Percentiles rank a stretch among this genome's conserved stretches.
phyloP scores from a whole-genome alignment of 2,329 filamentous ascomycete species.

The Fusarium euwallaceae region DNA sequence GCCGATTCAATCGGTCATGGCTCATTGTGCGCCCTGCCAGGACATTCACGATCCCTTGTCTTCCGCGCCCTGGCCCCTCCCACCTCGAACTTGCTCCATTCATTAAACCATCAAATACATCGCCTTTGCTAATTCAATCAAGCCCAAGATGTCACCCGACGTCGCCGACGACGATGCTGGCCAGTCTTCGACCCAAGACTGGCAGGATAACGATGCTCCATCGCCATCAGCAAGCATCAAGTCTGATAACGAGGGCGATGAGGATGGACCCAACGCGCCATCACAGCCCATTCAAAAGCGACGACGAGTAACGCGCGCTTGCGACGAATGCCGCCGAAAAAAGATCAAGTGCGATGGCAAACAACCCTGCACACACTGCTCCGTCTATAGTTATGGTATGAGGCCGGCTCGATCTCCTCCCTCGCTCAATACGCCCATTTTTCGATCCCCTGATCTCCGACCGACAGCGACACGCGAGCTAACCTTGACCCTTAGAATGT shows the following conservation, averaged over 20 bases:
- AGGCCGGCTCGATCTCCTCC: constrained; percentile 6
- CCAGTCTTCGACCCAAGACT: constrained; percentile 52
- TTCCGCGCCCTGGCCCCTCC: constrained; percentile 18
- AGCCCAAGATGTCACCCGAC: constrained; percentile 52
- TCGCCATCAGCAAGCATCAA: constrained; percentile 60
- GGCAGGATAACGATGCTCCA: constrained; percentile 52
- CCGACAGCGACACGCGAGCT: constrained; percentile 24
- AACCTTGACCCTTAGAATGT: constrained; percentile 72
- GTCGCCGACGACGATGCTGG: constrained; percentile 61
- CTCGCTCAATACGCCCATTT: constrained; percentile 2
- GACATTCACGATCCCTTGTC: constrained; percentile 21
- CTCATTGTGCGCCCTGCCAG: constrained; percentile 18
- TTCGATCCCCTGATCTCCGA: constrained; percentile 6
- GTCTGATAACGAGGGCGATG: constrained; percentile 58
- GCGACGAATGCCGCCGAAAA: constrained; percentile 85
- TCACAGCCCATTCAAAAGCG: constrained; percentile 78
- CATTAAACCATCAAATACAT: constrained; percentile 17
- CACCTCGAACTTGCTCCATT: constrained; percentile 21
- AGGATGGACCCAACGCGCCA: constrained; percentile 54
- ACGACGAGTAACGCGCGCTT: constrained; percentile 82
- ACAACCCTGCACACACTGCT: constrained; percentile 94
- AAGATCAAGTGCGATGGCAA: constrained; percentile 92
- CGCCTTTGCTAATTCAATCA: constrained; percentile 39
- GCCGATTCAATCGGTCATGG: constrained; percentile 21
- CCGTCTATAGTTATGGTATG: constrained; percentile 96